Evolutionary conservation across 805 yeast genomes (phyloP).

Genomic region (Candida easanensis): DNA sequence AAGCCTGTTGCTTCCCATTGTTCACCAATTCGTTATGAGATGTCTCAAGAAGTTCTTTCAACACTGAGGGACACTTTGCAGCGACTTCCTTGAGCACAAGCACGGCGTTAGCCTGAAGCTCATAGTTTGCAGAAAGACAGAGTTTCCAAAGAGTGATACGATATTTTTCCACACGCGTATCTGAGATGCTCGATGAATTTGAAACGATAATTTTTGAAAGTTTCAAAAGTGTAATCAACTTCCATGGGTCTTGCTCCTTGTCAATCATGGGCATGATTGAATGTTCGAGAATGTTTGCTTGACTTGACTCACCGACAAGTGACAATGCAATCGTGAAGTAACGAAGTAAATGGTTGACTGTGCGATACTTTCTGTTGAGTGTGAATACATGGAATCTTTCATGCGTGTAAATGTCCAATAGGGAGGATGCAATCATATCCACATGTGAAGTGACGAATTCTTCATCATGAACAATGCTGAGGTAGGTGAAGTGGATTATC

Average conservation of each 20-base stretch:
- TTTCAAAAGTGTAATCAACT: slow-evolving; percentile 18
- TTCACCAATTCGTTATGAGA: slow-evolving; percentile 35
- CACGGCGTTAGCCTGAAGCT: slow-evolving; percentile 40
- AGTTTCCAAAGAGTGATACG: slow-evolving; percentile 34
- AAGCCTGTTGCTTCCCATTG: slow-evolving; percentile 27
- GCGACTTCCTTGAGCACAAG: slow-evolving; percentile 34
- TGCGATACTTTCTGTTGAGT: slow-evolving; percentile 18
- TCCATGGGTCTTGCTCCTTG: slow-evolving; percentile 11
- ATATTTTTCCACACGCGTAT: slow-evolving; percentile 23
- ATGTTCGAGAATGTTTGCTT: slow-evolving; percentile 30
- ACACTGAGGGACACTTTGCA: slow-evolving; percentile 31
- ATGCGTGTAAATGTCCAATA: slow-evolving; percentile 29
- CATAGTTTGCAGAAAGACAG: slow-evolving; percentile 36
- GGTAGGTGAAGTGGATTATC: slow-evolving; percentile 31
- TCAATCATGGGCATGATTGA: slow-evolving; percentile 14
- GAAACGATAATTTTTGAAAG: slow-evolving; percentile 30
- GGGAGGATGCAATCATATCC: slow-evolving; percentile 22
- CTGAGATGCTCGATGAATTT: slow-evolving; percentile 23
- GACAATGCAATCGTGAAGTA: slow-evolving; percentile 24
- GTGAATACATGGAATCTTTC: slow-evolving; percentile 22
- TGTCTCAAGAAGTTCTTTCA: slow-evolving; percentile 35
- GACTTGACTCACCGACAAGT: slow-evolving; percentile 34
- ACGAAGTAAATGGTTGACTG: slow-evolving; percentile 22
- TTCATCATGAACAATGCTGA: slow-evolving; percentile 27
- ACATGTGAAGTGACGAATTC: slow-evolving; percentile 29